Percentiles rank a stretch among this genome's conserved stretches.
Conservation (phyloP, 2,329 filamentous ascomycete genomes). For the Talaromyces atroroseus region DNA sequence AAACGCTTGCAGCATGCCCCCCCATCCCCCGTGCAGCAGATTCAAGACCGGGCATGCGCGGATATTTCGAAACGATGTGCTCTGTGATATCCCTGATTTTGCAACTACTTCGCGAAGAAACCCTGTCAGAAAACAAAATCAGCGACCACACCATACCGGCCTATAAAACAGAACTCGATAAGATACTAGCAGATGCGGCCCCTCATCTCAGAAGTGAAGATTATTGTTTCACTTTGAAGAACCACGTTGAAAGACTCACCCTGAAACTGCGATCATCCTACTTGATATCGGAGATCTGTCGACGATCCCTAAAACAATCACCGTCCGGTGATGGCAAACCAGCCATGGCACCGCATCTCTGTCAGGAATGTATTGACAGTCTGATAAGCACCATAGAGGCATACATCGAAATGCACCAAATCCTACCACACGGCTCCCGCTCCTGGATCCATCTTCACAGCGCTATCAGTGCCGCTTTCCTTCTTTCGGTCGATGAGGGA, state of each 20-base stretch:
- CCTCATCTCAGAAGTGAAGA: constrained; percentile 52
- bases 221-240: constrained; percentile 36
- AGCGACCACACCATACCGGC: constrained; percentile 50
- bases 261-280: constrained; percentile 59
- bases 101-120: constrained; percentile 55
- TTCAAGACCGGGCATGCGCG: constrained; percentile 45
- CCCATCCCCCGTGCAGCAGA: constrained; percentile 46
- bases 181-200: constrained; percentile 53
- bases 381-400: constrained; percentile 54
- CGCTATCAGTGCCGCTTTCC: constrained; percentile 43
- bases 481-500: constrained; percentile 42
- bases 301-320: constrained; percentile 51
- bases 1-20: constrained; percentile 48
- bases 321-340: constrained; percentile 36
- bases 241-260: constrained; percentile 57
- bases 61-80: constrained; percentile 56
- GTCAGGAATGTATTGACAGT: constrained; percentile 51
- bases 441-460: constrained; percentile 45
- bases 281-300: constrained; percentile 57
- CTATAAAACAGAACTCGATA: constrained; percentile 52
- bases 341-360: constrained; percentile 31
- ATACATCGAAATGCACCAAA: constrained; percentile 51
- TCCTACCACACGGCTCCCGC: constrained; percentile 39
- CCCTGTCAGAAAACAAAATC: constrained; percentile 48
- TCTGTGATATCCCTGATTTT: constrained; percentile 50